phyloP scores from a whole-genome alignment of 2,329 filamentous ascomycete species.

The Aspergillus spinulosporus region DNA sequence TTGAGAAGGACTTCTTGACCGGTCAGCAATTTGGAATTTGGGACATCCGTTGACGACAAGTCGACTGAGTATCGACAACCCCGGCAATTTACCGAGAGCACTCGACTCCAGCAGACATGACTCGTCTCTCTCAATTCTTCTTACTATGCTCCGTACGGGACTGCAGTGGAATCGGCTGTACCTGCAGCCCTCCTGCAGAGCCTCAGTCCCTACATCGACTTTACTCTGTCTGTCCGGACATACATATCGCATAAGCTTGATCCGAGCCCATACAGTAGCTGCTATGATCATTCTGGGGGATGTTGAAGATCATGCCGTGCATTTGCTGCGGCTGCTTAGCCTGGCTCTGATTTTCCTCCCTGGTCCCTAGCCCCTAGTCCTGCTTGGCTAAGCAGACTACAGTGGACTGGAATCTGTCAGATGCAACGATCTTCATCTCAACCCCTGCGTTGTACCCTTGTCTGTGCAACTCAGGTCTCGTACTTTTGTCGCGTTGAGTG shows the following conservation, averaged over 20 bases:
- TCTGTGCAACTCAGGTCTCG: neutral
- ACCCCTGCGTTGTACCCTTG: slow-evolving; percentile 7
- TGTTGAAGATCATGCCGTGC: neutral
- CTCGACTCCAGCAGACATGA: neutral
- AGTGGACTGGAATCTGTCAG: neutral
- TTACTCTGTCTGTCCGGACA: neutral
- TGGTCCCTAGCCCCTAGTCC: neutral
- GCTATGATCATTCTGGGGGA: neutral
- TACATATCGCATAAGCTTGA: slow-evolving; percentile 4
- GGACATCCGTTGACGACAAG: neutral
- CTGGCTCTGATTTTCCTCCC: neutral
- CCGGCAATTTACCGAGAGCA: neutral
- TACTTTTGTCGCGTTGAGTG: neutral
- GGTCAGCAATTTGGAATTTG: neutral
- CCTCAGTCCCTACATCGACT: slow-evolving; percentile 11
- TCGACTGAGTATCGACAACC: neutral
- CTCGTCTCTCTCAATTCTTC: neutral
- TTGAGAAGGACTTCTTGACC: neutral
- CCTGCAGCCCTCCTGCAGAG: slow-evolving; percentile 24
- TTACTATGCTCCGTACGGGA: neutral
- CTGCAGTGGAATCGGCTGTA: slow-evolving; percentile 16
- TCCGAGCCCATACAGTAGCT: neutral
- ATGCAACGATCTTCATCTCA: neutral
- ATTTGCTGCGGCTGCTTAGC: neutral
- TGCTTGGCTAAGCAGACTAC: neutral